Evolutionary conservation across 495 filamentous ascomycete genomes (phyloP).

Genomic region (Talaromyces stipitatus): DNA sequence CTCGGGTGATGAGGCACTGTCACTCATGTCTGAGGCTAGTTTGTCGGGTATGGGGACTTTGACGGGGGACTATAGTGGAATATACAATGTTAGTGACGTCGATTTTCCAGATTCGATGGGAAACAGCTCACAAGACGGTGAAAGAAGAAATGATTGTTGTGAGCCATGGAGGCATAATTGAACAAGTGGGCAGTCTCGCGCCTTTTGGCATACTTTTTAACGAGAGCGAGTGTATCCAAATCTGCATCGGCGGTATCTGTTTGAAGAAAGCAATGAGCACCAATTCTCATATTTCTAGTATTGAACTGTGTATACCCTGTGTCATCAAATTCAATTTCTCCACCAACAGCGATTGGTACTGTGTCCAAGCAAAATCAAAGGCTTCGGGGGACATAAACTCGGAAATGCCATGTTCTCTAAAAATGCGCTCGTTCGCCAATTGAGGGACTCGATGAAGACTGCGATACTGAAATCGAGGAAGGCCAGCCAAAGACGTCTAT

Average conservation of each 20-base stretch:
- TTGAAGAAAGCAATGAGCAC: background rate
- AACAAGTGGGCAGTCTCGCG: constrained; percentile 69
- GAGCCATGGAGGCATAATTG: constrained; percentile 92
- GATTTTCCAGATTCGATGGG: background rate
- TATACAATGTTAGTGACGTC: background rate
- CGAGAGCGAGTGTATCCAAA: constrained; percentile 53
- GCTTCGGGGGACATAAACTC: constrained; percentile 57
- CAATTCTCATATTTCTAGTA: background rate
- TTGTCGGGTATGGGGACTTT: constrained; percentile 42
- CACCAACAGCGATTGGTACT: constrained; percentile 69
- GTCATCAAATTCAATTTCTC: constrained; percentile 67
- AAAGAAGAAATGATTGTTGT: constrained; percentile 98
- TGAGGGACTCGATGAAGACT: constrained; percentile 49
- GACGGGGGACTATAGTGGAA: constrained; percentile 32
- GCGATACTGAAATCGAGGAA: constrained; percentile 36
- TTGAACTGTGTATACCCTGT: constrained; percentile 38
- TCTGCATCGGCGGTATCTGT: constrained; percentile 50
- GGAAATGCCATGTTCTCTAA: constrained; percentile 52
- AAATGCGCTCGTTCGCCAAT: constrained; percentile 47
- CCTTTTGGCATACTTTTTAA: constrained; percentile 70
- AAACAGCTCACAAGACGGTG: constrained; percentile 42
- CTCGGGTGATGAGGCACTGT: constrained; percentile 71
- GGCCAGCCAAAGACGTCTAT: constrained; percentile 34
- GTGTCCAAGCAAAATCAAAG: constrained; percentile 69
- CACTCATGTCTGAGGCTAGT: constrained; percentile 42